Evolutionary conservation across 2,329 filamentous ascomycete species (phyloP).

Genomic region (Verticillium longisporum): DNA sequence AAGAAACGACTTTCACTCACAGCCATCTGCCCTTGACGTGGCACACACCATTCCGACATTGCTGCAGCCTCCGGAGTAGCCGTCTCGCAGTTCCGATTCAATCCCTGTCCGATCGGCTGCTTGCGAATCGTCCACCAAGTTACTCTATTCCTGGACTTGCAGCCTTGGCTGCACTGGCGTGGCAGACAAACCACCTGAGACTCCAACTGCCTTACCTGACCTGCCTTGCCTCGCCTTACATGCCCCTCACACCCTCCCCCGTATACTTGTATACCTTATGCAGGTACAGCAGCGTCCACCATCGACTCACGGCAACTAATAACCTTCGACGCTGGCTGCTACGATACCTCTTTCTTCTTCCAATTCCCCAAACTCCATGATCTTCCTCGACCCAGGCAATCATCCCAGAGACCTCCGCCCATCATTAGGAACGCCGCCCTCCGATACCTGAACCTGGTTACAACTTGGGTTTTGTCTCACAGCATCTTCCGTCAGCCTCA

Average conservation of each 20-base stretch:
- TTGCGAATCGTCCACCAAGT: neutral
- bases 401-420: neutral
- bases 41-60: neutral
- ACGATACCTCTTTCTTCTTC: neutral
- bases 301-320: neutral
- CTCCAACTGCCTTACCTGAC: neutral
- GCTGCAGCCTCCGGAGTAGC: neutral
- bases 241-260: neutral
- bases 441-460: neutral
- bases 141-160: constrained; percentile 1
- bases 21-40: neutral
- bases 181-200: neutral
- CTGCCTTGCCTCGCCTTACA: neutral
- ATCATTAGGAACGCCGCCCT: neutral
- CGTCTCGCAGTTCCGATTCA: neutral
- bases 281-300: neutral
- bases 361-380: neutral
- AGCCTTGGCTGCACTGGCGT: neutral
- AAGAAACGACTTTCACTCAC: neutral
- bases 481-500: neutral
- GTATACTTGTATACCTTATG: neutral
- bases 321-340: neutral
- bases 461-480: neutral
- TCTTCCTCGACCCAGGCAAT: neutral
- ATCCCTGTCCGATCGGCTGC: neutral